Evolutionary conservation across 2,329 filamentous ascomycete species (phyloP).

Genomic region (Drechslera avenae): DNA sequence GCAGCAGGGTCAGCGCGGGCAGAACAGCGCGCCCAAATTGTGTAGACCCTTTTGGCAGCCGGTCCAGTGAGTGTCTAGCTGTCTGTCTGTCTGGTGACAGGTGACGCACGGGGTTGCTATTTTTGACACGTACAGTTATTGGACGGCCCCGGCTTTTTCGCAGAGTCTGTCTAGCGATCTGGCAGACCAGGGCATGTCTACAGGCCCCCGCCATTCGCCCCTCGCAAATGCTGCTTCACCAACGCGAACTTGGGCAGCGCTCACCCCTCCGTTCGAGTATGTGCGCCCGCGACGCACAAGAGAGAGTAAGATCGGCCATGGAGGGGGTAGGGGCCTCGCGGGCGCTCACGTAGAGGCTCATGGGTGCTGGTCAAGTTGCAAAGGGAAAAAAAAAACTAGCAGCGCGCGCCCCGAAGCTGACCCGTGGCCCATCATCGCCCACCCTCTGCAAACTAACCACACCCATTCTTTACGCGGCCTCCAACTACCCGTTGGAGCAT

Average conservation of each 20-base stretch:
- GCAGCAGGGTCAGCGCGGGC: conserved; percentile 9
- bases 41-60: conserved; percentile 9
- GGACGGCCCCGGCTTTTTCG: conserved; percentile 23
- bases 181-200: conserved; percentile 6
- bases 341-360: background rate
- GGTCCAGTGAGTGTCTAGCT: background rate
- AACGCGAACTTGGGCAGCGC: background rate
- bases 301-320: no score
- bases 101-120: conserved; percentile 32
- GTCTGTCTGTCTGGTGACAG: conserved; percentile 16
- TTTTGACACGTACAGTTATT: conserved; percentile 33
- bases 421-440: conserved; percentile 9
- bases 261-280: no score
- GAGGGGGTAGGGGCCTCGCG: background rate
- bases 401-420: conserved; percentile 17
- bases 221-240: background rate
- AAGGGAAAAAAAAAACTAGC: conserved; percentile 13
- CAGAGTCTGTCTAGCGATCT: conserved; percentile 26
- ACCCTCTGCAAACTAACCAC: background rate
- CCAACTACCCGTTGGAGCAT: conserved; percentile 18
- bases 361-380: background rate
- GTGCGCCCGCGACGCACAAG: no score
- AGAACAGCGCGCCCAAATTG: no score
- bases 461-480: conserved; percentile 13
- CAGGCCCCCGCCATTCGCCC: background rate